Evolutionary conservation across 352 stramenopile genomes (phyloP), one percentile per base, ranked within the genome.

Genomic region (Globisporangium takayamanum): DNA sequence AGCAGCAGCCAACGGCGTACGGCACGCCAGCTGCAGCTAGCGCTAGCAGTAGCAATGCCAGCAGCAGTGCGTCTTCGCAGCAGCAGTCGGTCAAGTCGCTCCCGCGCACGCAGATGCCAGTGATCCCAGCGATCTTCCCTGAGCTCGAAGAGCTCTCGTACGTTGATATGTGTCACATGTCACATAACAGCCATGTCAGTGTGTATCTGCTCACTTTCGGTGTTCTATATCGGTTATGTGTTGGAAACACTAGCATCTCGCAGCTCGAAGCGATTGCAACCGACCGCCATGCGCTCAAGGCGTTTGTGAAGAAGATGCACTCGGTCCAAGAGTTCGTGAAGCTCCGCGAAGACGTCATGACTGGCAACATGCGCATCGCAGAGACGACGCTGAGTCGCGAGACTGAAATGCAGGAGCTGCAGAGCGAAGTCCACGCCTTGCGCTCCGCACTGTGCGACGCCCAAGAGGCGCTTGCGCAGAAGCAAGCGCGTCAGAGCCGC

Each of bases 91-190:
- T 76, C 11, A 69, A 74, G 54, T 67, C 47, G 36, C 60, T 89
- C 33, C 79, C 86, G 49, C 81, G 77, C 11, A 87, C 81, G 0
- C 81, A 92, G 49, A 83, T 92, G 72, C 84, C 84, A 0, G 72
- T 77, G 26, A 92, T 91, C 50, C 84, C 84, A 39, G 61, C 82
- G 22, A 74, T 84, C 26, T 89, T 91, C 48, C 78, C 78, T 0
- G 80, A 87, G 48, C 73, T 94, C 3, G 81, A 94, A 58, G 76
- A 89, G 51, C 63, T 94, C 2, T 87, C 78, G 84, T 94, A 78
- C 66, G 78, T 73, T 47, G 11, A 22, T 39, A n/a, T 16, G 28
- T 25, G 25, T n/a, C 41, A n/a, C 41, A 15, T 10, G 41, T 22
- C 41, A 47, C 41, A 22, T 20, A 8, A 30, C 48, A 18, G 16